Evolutionary conservation across 1,139 yeast genomes (phyloP), one percentile per base, ranked within the genome.

Genomic region (Pichia sp.): DNA sequence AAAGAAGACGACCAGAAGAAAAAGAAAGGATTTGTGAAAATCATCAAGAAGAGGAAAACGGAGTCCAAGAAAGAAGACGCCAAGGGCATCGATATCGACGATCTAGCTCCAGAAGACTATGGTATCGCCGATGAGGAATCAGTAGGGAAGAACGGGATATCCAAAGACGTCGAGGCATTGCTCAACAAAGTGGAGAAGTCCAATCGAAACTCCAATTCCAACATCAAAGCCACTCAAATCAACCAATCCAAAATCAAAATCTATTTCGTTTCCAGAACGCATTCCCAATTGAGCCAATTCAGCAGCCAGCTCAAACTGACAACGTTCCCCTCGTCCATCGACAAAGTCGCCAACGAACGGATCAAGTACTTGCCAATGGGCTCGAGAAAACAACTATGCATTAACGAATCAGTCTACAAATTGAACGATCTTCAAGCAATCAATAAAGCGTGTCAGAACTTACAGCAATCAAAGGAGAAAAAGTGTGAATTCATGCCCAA

Each of bases 281-380:
- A 91, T 60, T 88, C 97, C 0, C 99, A 91, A 61, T 68, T 91
- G 46, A 75, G 75, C 42, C 99, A 91, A 59, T 87, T 91, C 61
- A 79, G 91, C 0, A 77, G 80, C 20, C 97, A 93, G 57, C 67
- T 91, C 42, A 66, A 72, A 34, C 61, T 85, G 32, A 81, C 96
- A 0, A 53, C 66, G 0, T 85, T 89, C 52, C 84, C 86, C 1
- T 76, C 95, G 0, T 77, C 90, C 0, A 70, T 79, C 51, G 67
- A 64, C 11, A 67, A 64, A 10, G 72, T 69, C 1, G 47, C 69
- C 0, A 55, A 53, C 1, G 81, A 77, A 58, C 65, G 79, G 48
- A 69, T 74, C 3, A 85, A 84, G 59, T 82, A 76, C 56, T 56
- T 84, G 4, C 84, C 96, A 0, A 58, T 88, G 28, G 96, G 91